Conservation (phyloP, 306 rosid species). For the Mimosa bimucronata region DNA sequence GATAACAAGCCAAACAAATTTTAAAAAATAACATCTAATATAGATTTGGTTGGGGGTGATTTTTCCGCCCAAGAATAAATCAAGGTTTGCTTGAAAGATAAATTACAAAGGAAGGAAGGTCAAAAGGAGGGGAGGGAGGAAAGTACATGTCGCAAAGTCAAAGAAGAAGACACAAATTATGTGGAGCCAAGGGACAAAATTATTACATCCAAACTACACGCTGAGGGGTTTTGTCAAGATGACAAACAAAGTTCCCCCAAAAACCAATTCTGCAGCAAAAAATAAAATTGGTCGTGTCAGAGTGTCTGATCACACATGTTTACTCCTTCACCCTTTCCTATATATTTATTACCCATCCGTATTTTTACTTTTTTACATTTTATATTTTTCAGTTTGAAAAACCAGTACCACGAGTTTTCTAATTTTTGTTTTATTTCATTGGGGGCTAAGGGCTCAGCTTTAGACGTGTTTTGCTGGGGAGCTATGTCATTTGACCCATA, state of each 20-base stretch:
- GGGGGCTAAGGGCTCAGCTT: neutral
- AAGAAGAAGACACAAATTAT: slow-evolving; percentile 10
- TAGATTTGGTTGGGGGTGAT: neutral
- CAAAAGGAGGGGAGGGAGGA: neutral
- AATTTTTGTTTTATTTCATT: neutral
- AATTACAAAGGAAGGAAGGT: neutral
- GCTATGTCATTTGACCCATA: neutral
- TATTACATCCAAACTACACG: slow-evolving; percentile 45
- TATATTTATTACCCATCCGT: neutral
- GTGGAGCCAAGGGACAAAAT: slow-evolving; percentile 47
- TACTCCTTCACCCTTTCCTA: neutral
- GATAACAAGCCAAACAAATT: neutral
- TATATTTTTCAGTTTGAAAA: neutral
- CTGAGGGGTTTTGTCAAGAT: slow-evolving; percentile 25
- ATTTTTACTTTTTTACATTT: neutral
- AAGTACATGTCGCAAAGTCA: slow-evolving; percentile 32
- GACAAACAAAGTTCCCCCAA: neutral
- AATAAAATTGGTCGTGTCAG: slow-evolving; percentile 27
- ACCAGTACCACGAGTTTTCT: neutral
- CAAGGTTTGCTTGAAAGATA: neutral
- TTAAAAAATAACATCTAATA: neutral
- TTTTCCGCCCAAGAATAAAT: neutral
- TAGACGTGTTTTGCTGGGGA: neutral
- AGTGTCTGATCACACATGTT: slow-evolving; percentile 16
- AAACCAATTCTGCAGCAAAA: neutral